Evolutionary conservation across 192 early-diverging fungal species (phyloP).

Genomic region (Podila epicladia): DNA sequence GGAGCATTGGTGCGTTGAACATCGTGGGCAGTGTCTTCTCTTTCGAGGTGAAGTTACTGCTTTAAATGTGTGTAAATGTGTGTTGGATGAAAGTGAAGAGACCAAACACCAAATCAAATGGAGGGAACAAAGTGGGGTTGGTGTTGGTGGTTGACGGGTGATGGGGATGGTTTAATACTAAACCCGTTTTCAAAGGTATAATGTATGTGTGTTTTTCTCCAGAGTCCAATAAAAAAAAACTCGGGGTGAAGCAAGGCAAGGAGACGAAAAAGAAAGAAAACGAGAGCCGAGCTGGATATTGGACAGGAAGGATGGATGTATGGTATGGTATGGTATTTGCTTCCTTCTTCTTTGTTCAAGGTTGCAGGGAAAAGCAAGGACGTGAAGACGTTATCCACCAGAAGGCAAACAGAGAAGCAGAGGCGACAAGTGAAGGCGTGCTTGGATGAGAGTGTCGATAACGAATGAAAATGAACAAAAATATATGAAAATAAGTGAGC

Average conservation of each 20-base stretch:
- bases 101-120: not conserved
- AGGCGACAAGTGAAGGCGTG: not conserved
- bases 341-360: not conserved
- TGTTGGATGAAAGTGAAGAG: not conserved
- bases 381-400: not conserved
- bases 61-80: not conserved
- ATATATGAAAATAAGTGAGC: slow-evolving; percentile 1
- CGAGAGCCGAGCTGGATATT: not conserved
- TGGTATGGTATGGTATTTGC: not conserved
- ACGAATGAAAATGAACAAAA: not conserved
- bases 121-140: not conserved
- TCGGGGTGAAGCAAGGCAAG: not conserved
- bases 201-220: not conserved
- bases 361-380: not conserved
- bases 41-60: not conserved
- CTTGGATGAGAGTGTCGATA: not conserved
- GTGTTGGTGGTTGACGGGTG: no score
- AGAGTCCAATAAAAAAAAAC: not conserved
- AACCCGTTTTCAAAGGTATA: not conserved
- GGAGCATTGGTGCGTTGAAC: slow-evolving; percentile 47
- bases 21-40: slow-evolving; percentile 10
- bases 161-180: no score
- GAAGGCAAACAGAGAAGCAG: not conserved
- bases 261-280: not conserved
- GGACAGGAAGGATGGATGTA: not conserved